phyloP scores from a whole-genome alignment of 108 stramenopile genomes.

The Nitzschia palea region DNA sequence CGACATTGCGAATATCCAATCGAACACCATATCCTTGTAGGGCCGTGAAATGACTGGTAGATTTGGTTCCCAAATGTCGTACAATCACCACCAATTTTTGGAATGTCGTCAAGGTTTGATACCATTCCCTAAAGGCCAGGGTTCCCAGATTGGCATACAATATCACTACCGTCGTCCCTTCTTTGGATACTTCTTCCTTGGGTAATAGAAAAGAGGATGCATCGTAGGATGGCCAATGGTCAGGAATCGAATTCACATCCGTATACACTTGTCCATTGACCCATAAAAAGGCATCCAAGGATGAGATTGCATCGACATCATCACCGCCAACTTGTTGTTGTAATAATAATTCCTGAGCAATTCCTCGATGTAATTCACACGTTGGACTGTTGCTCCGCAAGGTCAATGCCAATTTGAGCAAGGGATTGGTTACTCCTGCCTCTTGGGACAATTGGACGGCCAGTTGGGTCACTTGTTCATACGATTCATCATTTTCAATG shows the following conservation, averaged over 20 bases:
- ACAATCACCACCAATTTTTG: constrained; percentile 57
- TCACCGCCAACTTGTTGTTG: background rate
- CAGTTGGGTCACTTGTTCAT: constrained; percentile 18
- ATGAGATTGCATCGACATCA: background rate
- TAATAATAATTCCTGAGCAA: constrained; percentile 42
- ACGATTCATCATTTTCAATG: background rate
- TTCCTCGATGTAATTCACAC: constrained; percentile 78
- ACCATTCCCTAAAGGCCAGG: constrained; percentile 54
- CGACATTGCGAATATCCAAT: constrained; percentile 89
- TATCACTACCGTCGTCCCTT: constrained; percentile 39
- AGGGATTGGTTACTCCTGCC: background rate
- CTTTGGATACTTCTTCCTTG: constrained; percentile 16
- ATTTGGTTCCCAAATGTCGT: constrained; percentile 61
- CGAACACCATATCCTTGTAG: constrained; percentile 87
- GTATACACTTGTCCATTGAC: constrained; percentile 22
- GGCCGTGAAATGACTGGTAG: constrained; percentile 33
- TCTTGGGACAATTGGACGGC: constrained; percentile 33
- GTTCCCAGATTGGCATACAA: constrained; percentile 75
- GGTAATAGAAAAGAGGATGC: background rate
- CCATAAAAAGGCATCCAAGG: constrained; percentile 32
- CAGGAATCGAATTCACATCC: constrained; percentile 12
- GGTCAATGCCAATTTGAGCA: constrained; percentile 54
- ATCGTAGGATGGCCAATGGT: background rate
- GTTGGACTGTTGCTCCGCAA: constrained; percentile 70
- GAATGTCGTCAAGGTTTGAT: constrained; percentile 34